Conservation (phyloP, 2,329 filamentous ascomycete species). For the Coleophoma crateriformis region DNA sequence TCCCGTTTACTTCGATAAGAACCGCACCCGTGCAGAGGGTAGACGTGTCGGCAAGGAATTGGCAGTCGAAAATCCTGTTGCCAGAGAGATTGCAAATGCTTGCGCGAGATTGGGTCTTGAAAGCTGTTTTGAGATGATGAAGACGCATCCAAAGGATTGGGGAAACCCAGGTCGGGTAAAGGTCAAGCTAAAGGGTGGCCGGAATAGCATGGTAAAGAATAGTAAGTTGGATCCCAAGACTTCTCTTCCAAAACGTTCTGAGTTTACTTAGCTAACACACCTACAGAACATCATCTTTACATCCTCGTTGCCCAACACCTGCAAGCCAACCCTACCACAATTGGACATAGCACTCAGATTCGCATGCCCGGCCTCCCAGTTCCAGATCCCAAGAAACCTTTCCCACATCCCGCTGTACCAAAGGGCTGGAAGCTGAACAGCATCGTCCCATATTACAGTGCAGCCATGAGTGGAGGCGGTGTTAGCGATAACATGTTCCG, state of each 20-base stretch:
- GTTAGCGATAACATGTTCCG: constrained; percentile 92
- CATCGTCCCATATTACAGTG: constrained; percentile 80
- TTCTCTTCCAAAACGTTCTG: not conserved
- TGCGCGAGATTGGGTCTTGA: constrained; percentile 65
- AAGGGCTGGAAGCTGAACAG: constrained; percentile 86
- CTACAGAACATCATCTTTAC: constrained; percentile 78
- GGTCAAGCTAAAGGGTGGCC: constrained; percentile 62
- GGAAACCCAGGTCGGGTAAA: constrained; percentile 88
- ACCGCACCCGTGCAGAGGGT: constrained; percentile 69
- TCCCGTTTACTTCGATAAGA: constrained; percentile 88
- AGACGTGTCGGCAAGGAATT: constrained; percentile 68
- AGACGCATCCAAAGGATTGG: constrained; percentile 96
- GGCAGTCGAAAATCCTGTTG: constrained; percentile 80
- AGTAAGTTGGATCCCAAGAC: constrained; percentile 36
- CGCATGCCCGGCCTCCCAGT: constrained; percentile 66
- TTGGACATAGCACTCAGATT: constrained; percentile 63
- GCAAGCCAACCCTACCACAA: constrained; percentile 69
- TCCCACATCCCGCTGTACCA: constrained; percentile 69
- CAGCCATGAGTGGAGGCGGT: constrained; percentile 86
- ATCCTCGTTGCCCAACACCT: constrained; percentile 74
- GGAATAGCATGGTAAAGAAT: constrained; percentile 54
- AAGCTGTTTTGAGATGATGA: constrained; percentile 82
- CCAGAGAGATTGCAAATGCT: constrained; percentile 84
- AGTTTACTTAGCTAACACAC: too few relatives aligned
- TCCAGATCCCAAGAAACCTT: constrained; percentile 57